Conservation (phyloP, 192 early-diverging fungal genomes). For the Phlyctochytrium arcticum region DNA sequence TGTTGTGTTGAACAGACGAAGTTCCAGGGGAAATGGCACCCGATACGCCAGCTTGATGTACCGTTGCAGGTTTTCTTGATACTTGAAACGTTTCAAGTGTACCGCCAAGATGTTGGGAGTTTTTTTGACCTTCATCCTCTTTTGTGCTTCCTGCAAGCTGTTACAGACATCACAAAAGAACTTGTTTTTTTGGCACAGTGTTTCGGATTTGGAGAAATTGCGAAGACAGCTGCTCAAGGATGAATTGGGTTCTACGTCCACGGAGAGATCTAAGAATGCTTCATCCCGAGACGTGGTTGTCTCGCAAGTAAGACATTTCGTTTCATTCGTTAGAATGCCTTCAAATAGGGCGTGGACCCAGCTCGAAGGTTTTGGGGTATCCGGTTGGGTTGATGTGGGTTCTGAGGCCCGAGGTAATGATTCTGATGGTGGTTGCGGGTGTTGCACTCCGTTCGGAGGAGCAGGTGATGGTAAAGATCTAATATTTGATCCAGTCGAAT, state of each 20-base stretch:
- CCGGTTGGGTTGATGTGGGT: slow-evolving; percentile 14
- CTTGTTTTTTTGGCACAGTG: slow-evolving; percentile 94
- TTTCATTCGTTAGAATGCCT: slow-evolving; percentile 93
- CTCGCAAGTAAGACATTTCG: slow-evolving; percentile 95
- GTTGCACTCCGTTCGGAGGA: neutral
- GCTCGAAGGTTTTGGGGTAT: slow-evolving; percentile 37
- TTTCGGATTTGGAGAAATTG: slow-evolving; percentile 94
- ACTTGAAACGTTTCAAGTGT: slow-evolving; percentile 98
- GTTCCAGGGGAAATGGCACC: slow-evolving; percentile 90
- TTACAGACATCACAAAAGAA: slow-evolving; percentile 95
- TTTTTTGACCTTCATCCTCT: slow-evolving; percentile 92
- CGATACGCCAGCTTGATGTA: slow-evolving; percentile 94
- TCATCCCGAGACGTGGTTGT: slow-evolving; percentile 91
- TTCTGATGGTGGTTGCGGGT: neutral
- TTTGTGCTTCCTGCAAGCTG: slow-evolving; percentile 95
- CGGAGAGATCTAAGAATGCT: slow-evolving; percentile 89
- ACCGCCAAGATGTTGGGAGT: slow-evolving; percentile 92
- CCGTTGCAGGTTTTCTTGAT: slow-evolving; percentile 84
- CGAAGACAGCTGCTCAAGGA: slow-evolving; percentile 92
- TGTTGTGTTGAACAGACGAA: slow-evolving; percentile 87
- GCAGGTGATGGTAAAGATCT: too few relatives aligned
- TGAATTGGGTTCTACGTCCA: slow-evolving; percentile 94
- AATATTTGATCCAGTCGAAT: too few relatives aligned
- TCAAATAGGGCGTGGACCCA: slow-evolving; percentile 98
- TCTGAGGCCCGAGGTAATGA: neutral